Evolutionary conservation across 208 protist genomes (phyloP), one percentile per base, ranked within the genome.

Genomic region (Acanthamoeba culbertsoni): DNA sequence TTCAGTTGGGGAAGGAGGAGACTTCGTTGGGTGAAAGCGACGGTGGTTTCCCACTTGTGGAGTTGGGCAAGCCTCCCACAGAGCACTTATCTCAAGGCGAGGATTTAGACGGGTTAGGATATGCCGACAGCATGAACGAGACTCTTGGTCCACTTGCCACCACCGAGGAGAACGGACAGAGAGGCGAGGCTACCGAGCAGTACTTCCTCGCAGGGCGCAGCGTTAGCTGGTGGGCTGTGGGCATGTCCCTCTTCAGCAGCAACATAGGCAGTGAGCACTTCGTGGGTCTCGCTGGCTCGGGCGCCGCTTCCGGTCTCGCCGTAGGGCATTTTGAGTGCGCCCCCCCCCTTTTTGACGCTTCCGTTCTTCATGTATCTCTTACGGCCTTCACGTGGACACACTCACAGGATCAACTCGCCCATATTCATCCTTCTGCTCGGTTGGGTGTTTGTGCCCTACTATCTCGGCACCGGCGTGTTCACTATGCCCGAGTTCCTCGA

Each of bases 201-300:
- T 91, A 91, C 84, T 91, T 91, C 28, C 84, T 91, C 14, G 84
- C 84, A 3, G 84, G 84, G 4, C 33, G 84, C 6, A 51, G 43
- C 43, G 53, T 91, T 6, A 18, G 6, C 6, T 91, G 84, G 84
- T 91, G 84, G 84, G 84, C 84, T 4, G 84, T 91, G 14, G 84
- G 84, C 26, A 42, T 91, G 53, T 73, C 53, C 20, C 84, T 91
- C 84, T 91, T 91, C 43, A 73, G 53, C 59, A 91, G 84, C 84
- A 91, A 91, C 84, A 91, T 91, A 31, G 84, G 84, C 51, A 91
- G 84, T 40, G 84, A 91, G 55, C 84, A 91, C 43, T 91, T 91
- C 35, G 57, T 91, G 35, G 84, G 84, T 10, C 84, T 91, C 6
- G 84, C 84, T 8, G 86, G 86, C 86, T 77, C 86, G n/a, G 86